Conservation (phyloP, 1,139 yeast species). For the Pneumocystis canis region DNA sequence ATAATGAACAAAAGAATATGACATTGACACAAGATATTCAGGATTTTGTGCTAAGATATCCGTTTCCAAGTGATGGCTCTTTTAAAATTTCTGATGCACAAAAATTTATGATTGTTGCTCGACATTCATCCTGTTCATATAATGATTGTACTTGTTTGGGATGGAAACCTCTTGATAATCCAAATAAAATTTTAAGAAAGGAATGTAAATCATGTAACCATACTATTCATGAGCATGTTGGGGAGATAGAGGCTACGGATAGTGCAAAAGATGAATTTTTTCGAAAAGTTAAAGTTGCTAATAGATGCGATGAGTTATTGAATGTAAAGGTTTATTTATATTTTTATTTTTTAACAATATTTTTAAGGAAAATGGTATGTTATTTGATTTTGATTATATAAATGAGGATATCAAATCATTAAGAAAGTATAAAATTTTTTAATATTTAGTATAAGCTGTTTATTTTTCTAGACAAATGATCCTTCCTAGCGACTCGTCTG, state of each 20-base stretch:
- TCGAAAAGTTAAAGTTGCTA: constrained; percentile 7
- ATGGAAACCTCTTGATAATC: constrained; percentile 1
- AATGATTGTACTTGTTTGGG: constrained; percentile 5
- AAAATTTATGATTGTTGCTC: constrained; percentile 4
- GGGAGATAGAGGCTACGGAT: not conserved
- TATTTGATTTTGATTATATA: constrained; percentile 5
- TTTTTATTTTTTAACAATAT: not conserved
- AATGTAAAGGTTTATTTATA: not conserved
- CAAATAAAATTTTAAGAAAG: not conserved
- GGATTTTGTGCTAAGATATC: not conserved
- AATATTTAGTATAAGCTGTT: not conserved
- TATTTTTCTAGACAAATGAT: not conserved
- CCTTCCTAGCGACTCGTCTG: not conserved
- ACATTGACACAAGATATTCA: not conserved
- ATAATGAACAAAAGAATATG: not conserved
- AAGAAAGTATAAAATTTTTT: constrained; percentile 2
- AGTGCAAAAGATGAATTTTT: not conserved
- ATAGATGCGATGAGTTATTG: constrained; percentile 8
- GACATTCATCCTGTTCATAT: constrained; percentile 3
- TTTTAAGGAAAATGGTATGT: constrained; percentile 6
- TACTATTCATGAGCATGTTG: constrained; percentile 1
- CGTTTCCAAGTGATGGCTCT: not conserved
- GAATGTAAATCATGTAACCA: not conserved
- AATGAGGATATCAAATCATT: constrained; percentile 10
- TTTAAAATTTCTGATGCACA: not conserved